A percentile compares a stretch with the other conserved stretches of the same genome.
Conservation (phyloP, 2,329 filamentous ascomycete species). For the Akanthomyces dipterigenus region DNA sequence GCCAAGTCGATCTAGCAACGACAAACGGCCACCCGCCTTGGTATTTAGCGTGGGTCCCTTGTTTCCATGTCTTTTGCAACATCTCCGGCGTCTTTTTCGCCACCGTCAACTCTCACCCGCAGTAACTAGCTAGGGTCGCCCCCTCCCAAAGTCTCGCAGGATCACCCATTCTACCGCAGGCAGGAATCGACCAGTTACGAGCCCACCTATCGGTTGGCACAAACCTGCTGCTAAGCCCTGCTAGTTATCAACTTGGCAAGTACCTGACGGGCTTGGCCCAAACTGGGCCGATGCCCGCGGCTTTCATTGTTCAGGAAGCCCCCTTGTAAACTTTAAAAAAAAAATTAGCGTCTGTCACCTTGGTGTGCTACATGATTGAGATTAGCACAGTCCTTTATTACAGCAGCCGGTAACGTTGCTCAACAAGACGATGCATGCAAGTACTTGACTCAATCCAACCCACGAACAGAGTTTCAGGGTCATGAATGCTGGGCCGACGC, state of each 20-base stretch:
- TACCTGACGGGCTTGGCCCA: neutral
- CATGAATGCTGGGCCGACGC: too few species aligned
- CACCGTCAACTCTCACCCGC: too few species aligned
- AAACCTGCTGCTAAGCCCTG: neutral
- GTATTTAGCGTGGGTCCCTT: neutral
- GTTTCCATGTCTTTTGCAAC: neutral
- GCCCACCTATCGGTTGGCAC: neutral
- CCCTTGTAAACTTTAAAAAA: slow-evolving; percentile 5
- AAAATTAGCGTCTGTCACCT: neutral
- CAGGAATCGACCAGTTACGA: neutral
- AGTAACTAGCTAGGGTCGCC: too few species aligned
- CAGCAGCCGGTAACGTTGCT: too few species aligned
- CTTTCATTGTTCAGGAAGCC: neutral
- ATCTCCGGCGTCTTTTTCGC: neutral
- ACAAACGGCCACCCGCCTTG: neutral
- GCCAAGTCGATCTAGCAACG: neutral
- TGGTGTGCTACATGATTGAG: neutral
- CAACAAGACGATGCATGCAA: too few species aligned
- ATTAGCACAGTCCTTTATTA: too few species aligned
- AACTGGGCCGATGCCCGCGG: neutral
- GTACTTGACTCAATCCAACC: too few species aligned
- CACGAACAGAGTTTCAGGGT: too few species aligned
- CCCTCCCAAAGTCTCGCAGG: too few species aligned
- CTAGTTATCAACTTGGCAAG: neutral
- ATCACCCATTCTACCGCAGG: too few species aligned